Conservation (phyloP, 2,329 filamentous ascomycete genomes). For the Diaporthe citriasiana region DNA sequence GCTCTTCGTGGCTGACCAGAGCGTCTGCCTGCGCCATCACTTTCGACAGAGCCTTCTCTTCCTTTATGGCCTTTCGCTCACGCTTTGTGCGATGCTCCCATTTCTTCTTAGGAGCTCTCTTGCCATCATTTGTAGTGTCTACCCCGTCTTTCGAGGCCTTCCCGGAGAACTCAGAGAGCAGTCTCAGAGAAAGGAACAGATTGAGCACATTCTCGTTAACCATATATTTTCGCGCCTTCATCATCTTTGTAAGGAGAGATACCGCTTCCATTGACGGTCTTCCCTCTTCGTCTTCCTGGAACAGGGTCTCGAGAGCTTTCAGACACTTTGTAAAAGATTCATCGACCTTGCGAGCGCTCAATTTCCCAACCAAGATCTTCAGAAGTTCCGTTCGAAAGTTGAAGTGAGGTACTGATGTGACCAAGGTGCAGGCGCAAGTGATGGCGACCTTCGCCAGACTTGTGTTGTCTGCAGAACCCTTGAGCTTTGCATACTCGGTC, state of each 20-base stretch:
- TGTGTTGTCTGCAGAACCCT: slow-evolving; percentile 56
- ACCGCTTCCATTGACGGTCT: slow-evolving; percentile 89
- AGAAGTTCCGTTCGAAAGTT: slow-evolving; percentile 93
- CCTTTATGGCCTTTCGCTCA: slow-evolving; percentile 84
- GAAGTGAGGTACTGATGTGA: slow-evolving; percentile 92
- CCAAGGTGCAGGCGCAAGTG: slow-evolving; percentile 84
- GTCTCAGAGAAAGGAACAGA: slow-evolving; percentile 88
- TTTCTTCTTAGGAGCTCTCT: slow-evolving; percentile 79
- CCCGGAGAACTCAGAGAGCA: slow-evolving; percentile 88
- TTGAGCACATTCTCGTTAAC: slow-evolving; percentile 90
- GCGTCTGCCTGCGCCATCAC: slow-evolving; percentile 95
- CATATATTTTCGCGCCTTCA: slow-evolving; percentile 87
- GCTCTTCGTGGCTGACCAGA: slow-evolving; percentile 89
- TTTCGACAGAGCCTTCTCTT: slow-evolving; percentile 89
- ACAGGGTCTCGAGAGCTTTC: slow-evolving; percentile 84
- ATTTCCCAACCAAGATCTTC: slow-evolving; percentile 86
- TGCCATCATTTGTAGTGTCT: slow-evolving; percentile 62
- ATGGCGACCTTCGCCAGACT: slow-evolving; percentile 82
- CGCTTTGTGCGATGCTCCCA: slow-evolving; percentile 91
- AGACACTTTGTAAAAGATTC: slow-evolving; percentile 83
- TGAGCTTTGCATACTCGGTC: slow-evolving; percentile 73
- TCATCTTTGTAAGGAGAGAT: slow-evolving; percentile 90
- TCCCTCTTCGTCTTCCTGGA: slow-evolving; percentile 90
- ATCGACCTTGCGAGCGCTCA: slow-evolving; percentile 80
- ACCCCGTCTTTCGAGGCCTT: slow-evolving; percentile 86